A percentile compares a stretch with the other conserved stretches of the same genome.
phyloP scores from a whole-genome alignment of 1,139 yeast species.

The Saccharomyces hybrid region DNA sequence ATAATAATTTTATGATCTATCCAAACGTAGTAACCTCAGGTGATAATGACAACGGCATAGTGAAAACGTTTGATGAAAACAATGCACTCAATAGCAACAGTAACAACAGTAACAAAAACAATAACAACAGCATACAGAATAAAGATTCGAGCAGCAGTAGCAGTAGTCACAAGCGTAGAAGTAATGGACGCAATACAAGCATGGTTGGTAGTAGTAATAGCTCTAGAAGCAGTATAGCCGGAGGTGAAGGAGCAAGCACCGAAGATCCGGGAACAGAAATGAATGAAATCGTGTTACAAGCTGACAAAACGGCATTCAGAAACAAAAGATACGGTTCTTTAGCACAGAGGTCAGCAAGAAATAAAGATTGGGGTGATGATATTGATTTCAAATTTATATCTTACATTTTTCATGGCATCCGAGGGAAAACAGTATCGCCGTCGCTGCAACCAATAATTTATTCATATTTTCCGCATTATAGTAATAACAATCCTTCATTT shows the following conservation, averaged over 20 bases:
- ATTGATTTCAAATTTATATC: conserved; percentile 92
- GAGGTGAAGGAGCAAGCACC: conserved; percentile 4
- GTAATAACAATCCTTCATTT: conserved; percentile 5
- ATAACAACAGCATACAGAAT: conserved; percentile 18
- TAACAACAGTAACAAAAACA: conserved; percentile 4
- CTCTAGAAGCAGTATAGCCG: conserved; percentile 23
- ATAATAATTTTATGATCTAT: conserved; percentile 93
- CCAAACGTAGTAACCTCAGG: conserved; percentile 57
- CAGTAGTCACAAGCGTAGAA: conserved; percentile 1
- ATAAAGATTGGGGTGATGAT: conserved; percentile 62
- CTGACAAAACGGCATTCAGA: conserved; percentile 96
- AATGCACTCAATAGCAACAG: conserved; percentile 7
- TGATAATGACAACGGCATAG: conserved; percentile 15
- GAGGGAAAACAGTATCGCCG: conserved; percentile 88
- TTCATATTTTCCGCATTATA: conserved; percentile 67
- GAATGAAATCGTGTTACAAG: conserved; percentile 79
- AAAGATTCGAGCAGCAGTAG: conserved; percentile 5
- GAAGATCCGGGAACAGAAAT: conserved; percentile 7
- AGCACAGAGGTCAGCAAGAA: conserved; percentile 33
- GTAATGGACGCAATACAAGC: conserved; percentile 1
- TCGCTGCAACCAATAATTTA: conserved; percentile 95
- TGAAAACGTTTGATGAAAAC: conserved; percentile 14
- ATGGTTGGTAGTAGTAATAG: conserved; percentile 8
- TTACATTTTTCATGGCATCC: conserved; percentile 99
- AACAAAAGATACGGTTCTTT: conserved; percentile 28